These are phyloP conservation scores for Arabidopsis suecica DNA, from an alignment of 345 rosid species.

Conservation along the genomic window DNA sequence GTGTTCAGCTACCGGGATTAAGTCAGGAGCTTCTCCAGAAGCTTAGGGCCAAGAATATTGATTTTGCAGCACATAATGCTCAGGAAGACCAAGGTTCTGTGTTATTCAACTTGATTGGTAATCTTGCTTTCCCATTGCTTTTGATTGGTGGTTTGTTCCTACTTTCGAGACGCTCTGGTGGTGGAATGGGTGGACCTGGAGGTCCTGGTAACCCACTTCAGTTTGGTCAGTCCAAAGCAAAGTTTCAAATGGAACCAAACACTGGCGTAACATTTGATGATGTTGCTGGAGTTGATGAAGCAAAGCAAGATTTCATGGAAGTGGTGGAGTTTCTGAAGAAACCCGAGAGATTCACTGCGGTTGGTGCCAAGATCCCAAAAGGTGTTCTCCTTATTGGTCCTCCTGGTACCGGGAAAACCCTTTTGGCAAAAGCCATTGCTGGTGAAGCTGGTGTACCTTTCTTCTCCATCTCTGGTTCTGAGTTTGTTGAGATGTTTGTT, in stretches of 20 bases:
- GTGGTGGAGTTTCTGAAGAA: slow-evolving; percentile 98
- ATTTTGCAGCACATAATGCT: slow-evolving; percentile 96
- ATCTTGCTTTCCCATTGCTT: slow-evolving; percentile 87
- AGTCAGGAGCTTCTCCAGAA: slow-evolving; percentile 97
- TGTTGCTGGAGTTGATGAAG: slow-evolving; percentile 99
- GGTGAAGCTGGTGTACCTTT: slow-evolving; percentile 99
- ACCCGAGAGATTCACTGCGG: slow-evolving; percentile 98
- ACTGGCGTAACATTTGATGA: slow-evolving; percentile 99
- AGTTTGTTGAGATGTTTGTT: slow-evolving; percentile 97
- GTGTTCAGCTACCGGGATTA: slow-evolving; percentile 93
- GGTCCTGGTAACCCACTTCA: slow-evolving; percentile 91
- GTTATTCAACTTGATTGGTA: slow-evolving; percentile 85
- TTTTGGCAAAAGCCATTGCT: slow-evolving; percentile 97
- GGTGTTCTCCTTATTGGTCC: slow-evolving; percentile 99
- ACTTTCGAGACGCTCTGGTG: slow-evolving; percentile 89
- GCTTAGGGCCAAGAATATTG: slow-evolving; percentile 93
- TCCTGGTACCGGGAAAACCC: slow-evolving; percentile 99
- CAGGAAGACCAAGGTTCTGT: slow-evolving; percentile 96
- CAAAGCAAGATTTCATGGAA: slow-evolving; percentile 99
- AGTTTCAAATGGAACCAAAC: slow-evolving; percentile 98
- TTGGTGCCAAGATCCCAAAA: slow-evolving; percentile 95
- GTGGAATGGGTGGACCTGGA: slow-evolving; percentile 99
- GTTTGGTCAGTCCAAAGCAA: slow-evolving; percentile 95
- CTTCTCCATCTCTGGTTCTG: slow-evolving; percentile 96
- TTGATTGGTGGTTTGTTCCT: slow-evolving; percentile 96